These are phyloP conservation scores for Schwanniomyces pseudopolymorphus DNA, from an alignment of 805 yeast species.

Conservation along the genomic window DNA sequence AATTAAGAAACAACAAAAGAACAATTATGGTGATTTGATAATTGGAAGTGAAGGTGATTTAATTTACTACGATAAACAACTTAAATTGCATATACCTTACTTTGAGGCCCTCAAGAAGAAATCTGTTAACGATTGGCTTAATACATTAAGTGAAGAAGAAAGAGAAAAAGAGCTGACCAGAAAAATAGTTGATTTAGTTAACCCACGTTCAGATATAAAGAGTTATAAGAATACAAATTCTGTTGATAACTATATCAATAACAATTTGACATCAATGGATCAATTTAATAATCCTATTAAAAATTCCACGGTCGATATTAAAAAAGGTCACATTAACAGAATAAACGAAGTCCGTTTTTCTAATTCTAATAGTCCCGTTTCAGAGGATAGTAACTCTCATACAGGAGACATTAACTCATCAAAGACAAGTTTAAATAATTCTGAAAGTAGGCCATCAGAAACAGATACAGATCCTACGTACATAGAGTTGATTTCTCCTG, in stretches of 20 bases:
- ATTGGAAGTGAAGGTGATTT: conserved; percentile 73
- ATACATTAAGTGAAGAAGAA: conserved; percentile 16
- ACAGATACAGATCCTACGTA: neutral
- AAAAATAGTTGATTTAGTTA: conserved; percentile 17
- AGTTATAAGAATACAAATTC: conserved; percentile 18
- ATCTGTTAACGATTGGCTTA: conserved; percentile 33
- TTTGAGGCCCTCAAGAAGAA: conserved; percentile 39
- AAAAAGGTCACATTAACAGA: neutral
- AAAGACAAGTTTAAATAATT: neutral
- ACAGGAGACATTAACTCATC: neutral
- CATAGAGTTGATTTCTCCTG: neutral
- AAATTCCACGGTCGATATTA: neutral
- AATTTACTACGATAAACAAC: conserved; percentile 60
- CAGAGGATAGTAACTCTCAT: neutral
- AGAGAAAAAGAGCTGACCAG: conserved; percentile 11
- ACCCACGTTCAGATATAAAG: conserved; percentile 17
- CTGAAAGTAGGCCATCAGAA: neutral
- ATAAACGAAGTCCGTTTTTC: neutral
- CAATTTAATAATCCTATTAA: conserved; percentile 11
- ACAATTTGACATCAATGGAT: conserved; percentile 27
- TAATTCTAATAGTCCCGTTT: neutral
- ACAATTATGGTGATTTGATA: conserved; percentile 52
- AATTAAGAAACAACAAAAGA: conserved; percentile 56
- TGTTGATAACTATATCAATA: conserved; percentile 31
- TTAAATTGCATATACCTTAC: conserved; percentile 43